These are phyloP conservation scores for Plasmodium vinckei DNA, from an alignment of 169 alveolate species.

Conservation along the genomic window DNA sequence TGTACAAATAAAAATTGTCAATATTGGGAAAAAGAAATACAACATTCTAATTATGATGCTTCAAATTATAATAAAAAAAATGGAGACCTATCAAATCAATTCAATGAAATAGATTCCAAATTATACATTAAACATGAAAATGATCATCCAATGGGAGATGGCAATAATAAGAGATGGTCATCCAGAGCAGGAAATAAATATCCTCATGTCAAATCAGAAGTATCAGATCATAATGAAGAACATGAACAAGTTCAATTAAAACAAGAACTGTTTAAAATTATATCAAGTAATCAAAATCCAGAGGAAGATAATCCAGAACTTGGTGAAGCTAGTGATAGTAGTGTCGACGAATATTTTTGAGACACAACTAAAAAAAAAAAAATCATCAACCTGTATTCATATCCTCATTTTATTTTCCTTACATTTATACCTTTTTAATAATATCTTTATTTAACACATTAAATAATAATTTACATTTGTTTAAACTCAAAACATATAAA, in stretches of 20 bases:
- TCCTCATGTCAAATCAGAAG: too few relatives aligned
- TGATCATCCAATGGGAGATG: background rate
- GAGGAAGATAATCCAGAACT: conserved; percentile 2
- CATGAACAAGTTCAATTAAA: conserved; percentile 20
- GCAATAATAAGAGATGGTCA: too few relatives aligned
- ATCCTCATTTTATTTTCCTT: too few relatives aligned
- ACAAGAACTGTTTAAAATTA: conserved; percentile 29
- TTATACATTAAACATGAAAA: background rate
- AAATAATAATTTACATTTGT: too few relatives aligned
- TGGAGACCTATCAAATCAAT: too few relatives aligned
- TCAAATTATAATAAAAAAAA: background rate
- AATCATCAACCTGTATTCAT: too few relatives aligned
- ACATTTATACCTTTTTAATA: too few relatives aligned
- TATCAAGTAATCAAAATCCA: conserved; percentile 13
- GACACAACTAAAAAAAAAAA: background rate
- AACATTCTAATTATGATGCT: conserved; percentile 75
- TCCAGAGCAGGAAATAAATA: too few relatives aligned
- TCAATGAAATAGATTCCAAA: too few relatives aligned
- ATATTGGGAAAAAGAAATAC: conserved; percentile 81
- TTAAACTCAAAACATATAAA: too few relatives aligned
- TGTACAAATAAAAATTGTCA: conserved; percentile 88
- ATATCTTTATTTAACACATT: too few relatives aligned
- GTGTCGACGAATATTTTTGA: conserved; percentile 52
- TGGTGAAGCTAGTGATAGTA: conserved; percentile 11
- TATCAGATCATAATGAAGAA: background rate